Evolutionary conservation across 2,329 filamentous ascomycete genomes (phyloP).

Genomic region (Phialophora chinensis): DNA sequence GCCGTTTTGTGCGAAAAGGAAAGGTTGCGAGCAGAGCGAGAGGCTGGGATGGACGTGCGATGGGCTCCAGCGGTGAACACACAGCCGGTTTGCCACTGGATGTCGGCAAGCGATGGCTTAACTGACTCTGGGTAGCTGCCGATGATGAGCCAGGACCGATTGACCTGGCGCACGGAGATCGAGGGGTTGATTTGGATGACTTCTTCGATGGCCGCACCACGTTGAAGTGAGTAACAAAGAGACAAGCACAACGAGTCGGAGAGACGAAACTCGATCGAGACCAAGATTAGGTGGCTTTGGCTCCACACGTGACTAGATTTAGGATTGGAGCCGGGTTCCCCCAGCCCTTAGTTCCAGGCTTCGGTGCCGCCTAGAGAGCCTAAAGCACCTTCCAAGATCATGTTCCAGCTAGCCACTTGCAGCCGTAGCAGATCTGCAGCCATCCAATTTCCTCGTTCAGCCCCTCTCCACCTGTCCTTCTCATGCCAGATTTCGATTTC

Average conservation of each 20-base stretch:
- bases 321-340: not conserved
- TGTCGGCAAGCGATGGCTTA: slow-evolving; percentile 9
- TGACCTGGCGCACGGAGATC: slow-evolving; percentile 15
- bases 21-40: slow-evolving; percentile 27
- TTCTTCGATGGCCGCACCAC: slow-evolving; percentile 27
- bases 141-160: slow-evolving; percentile 3
- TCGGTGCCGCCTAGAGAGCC: not conserved
- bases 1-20: slow-evolving; percentile 38
- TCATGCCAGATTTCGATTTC: slow-evolving; percentile 8
- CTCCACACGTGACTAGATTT: not conserved
- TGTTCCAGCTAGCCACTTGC: not conserved
- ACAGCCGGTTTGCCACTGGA: slow-evolving; percentile 8
- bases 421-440: not conserved
- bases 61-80: slow-evolving; percentile 24
- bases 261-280: slow-evolving; percentile 12
- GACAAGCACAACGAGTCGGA: not conserved
- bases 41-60: slow-evolving; percentile 23
- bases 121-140: slow-evolving; percentile 3
- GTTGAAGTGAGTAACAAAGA: slow-evolving; percentile 5
- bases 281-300: not conserved
- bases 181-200: slow-evolving; percentile 13
- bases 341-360: not conserved
- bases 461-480: not conserved
- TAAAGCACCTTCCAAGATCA: not conserved
- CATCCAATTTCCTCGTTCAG: slow-evolving; percentile 5